Conservation (phyloP, 495 filamentous ascomycete species). For the Hyphodiscus hymeniophilus region DNA sequence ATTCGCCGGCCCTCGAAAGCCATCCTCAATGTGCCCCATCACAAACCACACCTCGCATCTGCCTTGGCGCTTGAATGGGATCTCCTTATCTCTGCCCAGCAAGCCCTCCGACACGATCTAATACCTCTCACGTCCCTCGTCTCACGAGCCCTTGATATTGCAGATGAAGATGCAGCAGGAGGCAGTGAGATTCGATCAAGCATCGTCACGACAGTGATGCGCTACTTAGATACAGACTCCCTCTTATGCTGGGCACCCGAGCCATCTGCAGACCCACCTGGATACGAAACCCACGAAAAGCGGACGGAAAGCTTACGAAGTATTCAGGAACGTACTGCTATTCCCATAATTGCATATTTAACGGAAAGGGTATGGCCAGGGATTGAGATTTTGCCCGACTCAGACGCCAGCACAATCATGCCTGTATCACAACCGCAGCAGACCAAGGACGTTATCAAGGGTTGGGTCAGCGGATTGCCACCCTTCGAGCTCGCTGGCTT, state of each 20-base stretch:
- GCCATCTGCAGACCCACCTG: conserved; percentile 26
- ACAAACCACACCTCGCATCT: conserved; percentile 75
- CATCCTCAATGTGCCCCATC: conserved; percentile 59
- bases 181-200: conserved; percentile 39
- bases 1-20: conserved; percentile 68
- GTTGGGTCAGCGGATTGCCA: conserved; percentile 67
- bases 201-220: conserved; percentile 60
- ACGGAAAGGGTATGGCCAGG: conserved; percentile 78
- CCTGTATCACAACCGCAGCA: conserved; percentile 60
- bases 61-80: conserved; percentile 93
- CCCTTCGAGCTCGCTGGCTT: conserved; percentile 77
- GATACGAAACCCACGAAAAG: conserved; percentile 18
- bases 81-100: conserved; percentile 63
- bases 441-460: conserved; percentile 64
- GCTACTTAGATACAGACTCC: conserved; percentile 87
- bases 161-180: conserved; percentile 41
- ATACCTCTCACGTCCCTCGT: conserved; percentile 85
- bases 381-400: conserved; percentile 62
- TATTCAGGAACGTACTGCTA: conserved; percentile 57
- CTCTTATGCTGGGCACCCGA: conserved; percentile 88
- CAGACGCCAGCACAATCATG: conserved; percentile 65
- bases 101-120: conserved; percentile 70
- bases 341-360: conserved; percentile 61
- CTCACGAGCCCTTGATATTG: conserved; percentile 73
- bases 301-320: conserved; percentile 51